Evolutionary conservation across 306 rosid genomes (phyloP).

Genomic region (Gastrolobium bilobum): DNA sequence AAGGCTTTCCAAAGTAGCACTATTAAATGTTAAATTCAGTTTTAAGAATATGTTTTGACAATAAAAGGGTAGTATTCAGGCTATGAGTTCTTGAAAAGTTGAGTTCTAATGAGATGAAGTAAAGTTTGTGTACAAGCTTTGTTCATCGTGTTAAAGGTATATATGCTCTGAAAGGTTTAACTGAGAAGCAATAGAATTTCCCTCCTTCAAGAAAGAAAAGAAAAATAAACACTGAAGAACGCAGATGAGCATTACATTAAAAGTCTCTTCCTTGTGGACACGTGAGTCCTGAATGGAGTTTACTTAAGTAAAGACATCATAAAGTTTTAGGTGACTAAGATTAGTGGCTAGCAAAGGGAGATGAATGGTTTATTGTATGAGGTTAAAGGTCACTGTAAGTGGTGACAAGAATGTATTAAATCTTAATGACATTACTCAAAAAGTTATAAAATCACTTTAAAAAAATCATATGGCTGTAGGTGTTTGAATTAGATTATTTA

Average conservation of each 20-base stretch:
- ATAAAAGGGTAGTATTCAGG: background rate
- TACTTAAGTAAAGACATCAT: background rate
- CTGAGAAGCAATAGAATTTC: background rate
- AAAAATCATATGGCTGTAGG: background rate
- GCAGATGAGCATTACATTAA: background rate
- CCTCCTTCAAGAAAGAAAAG: background rate
- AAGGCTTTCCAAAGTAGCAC: conserved; percentile 14
- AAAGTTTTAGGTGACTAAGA: background rate
- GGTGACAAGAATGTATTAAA: background rate
- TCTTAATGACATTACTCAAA: background rate
- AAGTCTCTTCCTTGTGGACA: background rate
- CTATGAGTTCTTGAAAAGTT: conserved; percentile 1
- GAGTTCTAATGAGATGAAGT: background rate
- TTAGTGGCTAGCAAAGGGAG: background rate
- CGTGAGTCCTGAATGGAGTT: background rate
- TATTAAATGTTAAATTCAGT: background rate
- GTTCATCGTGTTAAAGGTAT: background rate
- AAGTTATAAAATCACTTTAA: background rate
- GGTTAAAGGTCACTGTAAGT: background rate
- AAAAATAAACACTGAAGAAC: background rate
- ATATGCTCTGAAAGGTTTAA: background rate
- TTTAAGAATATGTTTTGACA: conserved; percentile 13
- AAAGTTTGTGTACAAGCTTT: background rate
- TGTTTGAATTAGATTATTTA: too few relatives aligned
- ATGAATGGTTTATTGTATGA: background rate